phyloP scores from a whole-genome alignment of 495 filamentous ascomycete genomes.

The Friedmanniomyces simplex region DNA sequence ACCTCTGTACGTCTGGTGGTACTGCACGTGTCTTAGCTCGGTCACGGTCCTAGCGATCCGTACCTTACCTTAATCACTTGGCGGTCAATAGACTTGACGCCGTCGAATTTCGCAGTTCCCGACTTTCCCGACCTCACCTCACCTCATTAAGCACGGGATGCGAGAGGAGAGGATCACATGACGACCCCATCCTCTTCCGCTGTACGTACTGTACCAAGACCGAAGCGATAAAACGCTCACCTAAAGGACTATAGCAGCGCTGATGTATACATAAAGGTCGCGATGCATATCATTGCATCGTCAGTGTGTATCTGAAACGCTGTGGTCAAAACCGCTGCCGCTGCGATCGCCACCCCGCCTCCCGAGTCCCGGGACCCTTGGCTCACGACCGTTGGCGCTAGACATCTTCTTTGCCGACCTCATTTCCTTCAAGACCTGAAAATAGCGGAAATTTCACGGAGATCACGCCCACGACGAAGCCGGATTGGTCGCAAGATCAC shows the following conservation, averaged over 20 bases:
- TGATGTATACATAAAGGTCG: not conserved
- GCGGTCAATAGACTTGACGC: too few relatives aligned
- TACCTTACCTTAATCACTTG: too few relatives aligned
- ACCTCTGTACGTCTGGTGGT: too few relatives aligned
- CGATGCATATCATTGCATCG: not conserved
- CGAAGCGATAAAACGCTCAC: too few relatives aligned
- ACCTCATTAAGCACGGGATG: too few relatives aligned
- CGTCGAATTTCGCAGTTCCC: too few relatives aligned
- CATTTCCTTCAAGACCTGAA: not conserved
- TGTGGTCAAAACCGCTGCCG: not conserved
- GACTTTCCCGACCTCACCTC: too few relatives aligned
- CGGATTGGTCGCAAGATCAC: not conserved
- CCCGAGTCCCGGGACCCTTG: not conserved
- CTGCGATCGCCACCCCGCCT: not conserved
- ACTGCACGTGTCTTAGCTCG: too few relatives aligned
- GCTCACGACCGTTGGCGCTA: not conserved
- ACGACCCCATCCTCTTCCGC: too few relatives aligned
- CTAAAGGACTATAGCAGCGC: not conserved
- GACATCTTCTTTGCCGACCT: not conserved
- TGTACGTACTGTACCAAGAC: too few relatives aligned
- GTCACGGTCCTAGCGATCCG: too few relatives aligned
- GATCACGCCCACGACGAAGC: not conserved
- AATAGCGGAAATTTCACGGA: not conserved
- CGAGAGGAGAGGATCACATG: too few relatives aligned
- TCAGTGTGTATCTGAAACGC: not conserved